Base-by-base conservation (phyloP, 345 rosid genomes). In the Streptanthus diversifolius region DNA sequence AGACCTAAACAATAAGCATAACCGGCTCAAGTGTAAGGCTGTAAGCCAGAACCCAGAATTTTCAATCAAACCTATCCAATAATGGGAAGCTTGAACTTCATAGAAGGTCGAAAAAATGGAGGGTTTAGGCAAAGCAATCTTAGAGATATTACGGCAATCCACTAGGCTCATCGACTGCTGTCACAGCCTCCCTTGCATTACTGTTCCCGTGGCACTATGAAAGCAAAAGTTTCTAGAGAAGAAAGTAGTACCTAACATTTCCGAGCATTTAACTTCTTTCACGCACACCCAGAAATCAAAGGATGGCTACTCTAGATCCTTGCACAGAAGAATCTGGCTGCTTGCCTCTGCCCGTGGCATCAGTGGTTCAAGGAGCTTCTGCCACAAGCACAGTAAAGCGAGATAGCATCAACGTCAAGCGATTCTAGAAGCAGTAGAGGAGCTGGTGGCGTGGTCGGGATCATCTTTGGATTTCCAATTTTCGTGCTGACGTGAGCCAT, bases 241-340 rank as follows among this genome's bases (percentile, higher is more conserved):
- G 57, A 25, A 17, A 2, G 55, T 17, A 49, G 7, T 83, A 92
- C 96, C 90, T 82, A 63, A 84, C 85, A 73, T 81, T 86, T 71
- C 88, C 87, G 3, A 12, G 92, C 96, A 7, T 82, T 81, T 66
- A 85, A 84, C 7, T 93, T 93, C 79, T 93, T 93, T 83, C 90
- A 93, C 55, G 86, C 95, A 2, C 83, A 83, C 60, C 73, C 82
- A n/a, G 80, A 65, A 55, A 71, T 57, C 14, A 60, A 2, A 79
- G 0, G 54, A 63, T 57, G 13, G 15, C 66, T 11, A 76, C 63
- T 61, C 29, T 60, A 21, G 37, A 56, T 36, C 70, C 77, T 37
- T 66, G 80, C 10, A 40, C 8, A 1, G 61, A 63, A 55, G 64
- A 63, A 55, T 76, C 84, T 8, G 57, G 65, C 30, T 84, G 91